Percentiles rank a stretch among this genome's conserved stretches.
Conservation (phyloP, 345 rosid species). For the Populus nigra region DNA sequence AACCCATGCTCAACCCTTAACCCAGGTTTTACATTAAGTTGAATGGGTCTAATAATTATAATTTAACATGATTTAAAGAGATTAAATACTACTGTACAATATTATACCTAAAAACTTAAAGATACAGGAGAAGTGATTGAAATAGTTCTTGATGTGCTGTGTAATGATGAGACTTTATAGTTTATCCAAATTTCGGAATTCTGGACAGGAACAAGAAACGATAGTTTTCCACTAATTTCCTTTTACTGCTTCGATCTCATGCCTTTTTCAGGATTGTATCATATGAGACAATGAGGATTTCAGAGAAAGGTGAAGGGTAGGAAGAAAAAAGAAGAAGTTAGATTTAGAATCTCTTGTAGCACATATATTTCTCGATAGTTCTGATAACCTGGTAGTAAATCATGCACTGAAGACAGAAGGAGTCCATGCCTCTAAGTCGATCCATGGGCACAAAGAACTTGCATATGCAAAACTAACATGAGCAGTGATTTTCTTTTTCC, state of each 20-base stretch:
- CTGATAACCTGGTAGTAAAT: too few relatives aligned
- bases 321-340: background rate
- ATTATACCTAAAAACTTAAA: background rate
- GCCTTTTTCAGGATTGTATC: slow-evolving; percentile 5
- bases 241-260: background rate
- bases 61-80: slow-evolving; percentile 27
- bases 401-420: background rate
- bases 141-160: background rate
- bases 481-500: background rate
- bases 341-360: background rate
- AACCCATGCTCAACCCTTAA: too few relatives aligned
- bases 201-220: slow-evolving; percentile 17
- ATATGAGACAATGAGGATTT: background rate
- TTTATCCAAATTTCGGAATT: too few relatives aligned
- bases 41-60: too few relatives aligned
- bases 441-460: background rate
- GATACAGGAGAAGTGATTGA: background rate
- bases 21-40: too few relatives aligned
- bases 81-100: slow-evolving; percentile 3
- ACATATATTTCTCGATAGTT: too few relatives aligned
- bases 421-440: background rate
- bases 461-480: background rate
- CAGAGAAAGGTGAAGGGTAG: slow-evolving; percentile 4
- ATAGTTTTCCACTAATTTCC: slow-evolving; percentile 9
- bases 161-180: slow-evolving; percentile 4